A percentile compares a stretch with the other conserved stretches of the same genome.
phyloP scores from a whole-genome alignment of 106 monocot genomes.

The Alisma plantagoaquatica region DNA sequence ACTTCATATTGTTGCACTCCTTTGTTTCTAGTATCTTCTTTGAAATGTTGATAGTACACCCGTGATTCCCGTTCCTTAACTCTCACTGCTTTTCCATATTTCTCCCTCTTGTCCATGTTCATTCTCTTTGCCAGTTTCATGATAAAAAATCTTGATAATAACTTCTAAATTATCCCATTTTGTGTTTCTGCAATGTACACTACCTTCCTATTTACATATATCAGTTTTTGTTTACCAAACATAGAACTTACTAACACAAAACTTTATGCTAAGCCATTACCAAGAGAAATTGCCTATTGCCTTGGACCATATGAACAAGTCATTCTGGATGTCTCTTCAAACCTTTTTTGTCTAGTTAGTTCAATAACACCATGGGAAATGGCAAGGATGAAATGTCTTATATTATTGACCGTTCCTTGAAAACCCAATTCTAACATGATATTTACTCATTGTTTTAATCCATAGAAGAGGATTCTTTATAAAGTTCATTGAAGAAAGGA shows the following conservation, averaged over 20 bases:
- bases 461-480: conserved; percentile 46
- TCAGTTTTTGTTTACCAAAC: conserved; percentile 44
- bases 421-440: conserved; percentile 35
- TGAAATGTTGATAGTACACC: conserved; percentile 35
- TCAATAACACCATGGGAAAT: conserved; percentile 47
- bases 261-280: conserved; percentile 48
- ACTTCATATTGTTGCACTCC: conserved; percentile 25
- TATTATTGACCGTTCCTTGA: not conserved
- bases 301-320: conserved; percentile 27
- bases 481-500: conserved; percentile 47
- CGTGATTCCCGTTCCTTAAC: conserved; percentile 34
- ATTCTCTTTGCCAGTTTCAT: conserved; percentile 21
- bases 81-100: conserved; percentile 46
- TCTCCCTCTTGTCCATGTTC: conserved; percentile 41
- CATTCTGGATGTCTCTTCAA: conserved; percentile 30
- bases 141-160: conserved; percentile 23
- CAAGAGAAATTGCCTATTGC: conserved; percentile 35
- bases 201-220: conserved; percentile 40
- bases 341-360: conserved; percentile 42
- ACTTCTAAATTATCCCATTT: conserved; percentile 17
- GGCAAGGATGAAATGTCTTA: conserved; percentile 36
- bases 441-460: conserved; percentile 34
- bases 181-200: conserved; percentile 36
- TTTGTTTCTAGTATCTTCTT: conserved; percentile 30
- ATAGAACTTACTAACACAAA: conserved; percentile 42